These are phyloP conservation scores for Coniochaeta prunicola DNA, from an alignment of 2,329 filamentous ascomycete genomes.

Conservation along the genomic window DNA sequence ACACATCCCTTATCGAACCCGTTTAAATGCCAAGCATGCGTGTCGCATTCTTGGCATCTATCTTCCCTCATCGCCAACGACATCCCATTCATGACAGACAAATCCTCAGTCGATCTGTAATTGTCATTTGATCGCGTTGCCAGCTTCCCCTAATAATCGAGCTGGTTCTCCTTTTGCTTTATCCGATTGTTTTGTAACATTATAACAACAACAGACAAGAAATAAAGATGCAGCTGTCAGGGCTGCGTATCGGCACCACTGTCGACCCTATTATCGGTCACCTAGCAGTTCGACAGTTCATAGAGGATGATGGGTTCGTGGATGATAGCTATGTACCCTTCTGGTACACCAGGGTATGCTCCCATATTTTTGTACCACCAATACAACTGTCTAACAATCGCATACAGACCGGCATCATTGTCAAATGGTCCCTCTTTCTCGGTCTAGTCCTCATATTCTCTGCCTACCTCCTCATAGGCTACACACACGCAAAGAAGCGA, in stretches of 20 bases:
- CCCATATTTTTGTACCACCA: not conserved
- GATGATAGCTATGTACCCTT: conserved; percentile 22
- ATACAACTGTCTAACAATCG: not conserved
- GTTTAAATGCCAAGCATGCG: not conserved
- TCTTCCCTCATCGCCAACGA: not conserved
- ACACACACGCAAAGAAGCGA: conserved; percentile 61
- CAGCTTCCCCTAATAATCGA: not conserved
- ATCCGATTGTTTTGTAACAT: not conserved
- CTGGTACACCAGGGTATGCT: conserved; percentile 30
- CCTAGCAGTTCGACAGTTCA: not conserved
- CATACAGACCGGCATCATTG: conserved; percentile 49
- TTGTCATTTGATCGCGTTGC: not conserved
- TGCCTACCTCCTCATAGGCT: conserved; percentile 59
- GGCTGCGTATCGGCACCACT: not conserved
- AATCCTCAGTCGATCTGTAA: not conserved
- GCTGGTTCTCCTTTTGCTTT: not conserved
- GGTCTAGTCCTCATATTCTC: conserved; percentile 51
- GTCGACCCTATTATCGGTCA: not conserved
- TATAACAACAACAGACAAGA: not conserved
- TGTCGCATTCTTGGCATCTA: not conserved
- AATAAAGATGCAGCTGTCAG: not conserved
- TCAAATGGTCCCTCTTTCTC: conserved; percentile 67
- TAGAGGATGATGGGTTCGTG: not conserved
- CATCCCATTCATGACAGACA: not conserved
- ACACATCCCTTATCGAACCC: not conserved